Base-by-base conservation (phyloP, 768 basidiomycete genomes). In the Cystobasidium tubakii region DNA sequence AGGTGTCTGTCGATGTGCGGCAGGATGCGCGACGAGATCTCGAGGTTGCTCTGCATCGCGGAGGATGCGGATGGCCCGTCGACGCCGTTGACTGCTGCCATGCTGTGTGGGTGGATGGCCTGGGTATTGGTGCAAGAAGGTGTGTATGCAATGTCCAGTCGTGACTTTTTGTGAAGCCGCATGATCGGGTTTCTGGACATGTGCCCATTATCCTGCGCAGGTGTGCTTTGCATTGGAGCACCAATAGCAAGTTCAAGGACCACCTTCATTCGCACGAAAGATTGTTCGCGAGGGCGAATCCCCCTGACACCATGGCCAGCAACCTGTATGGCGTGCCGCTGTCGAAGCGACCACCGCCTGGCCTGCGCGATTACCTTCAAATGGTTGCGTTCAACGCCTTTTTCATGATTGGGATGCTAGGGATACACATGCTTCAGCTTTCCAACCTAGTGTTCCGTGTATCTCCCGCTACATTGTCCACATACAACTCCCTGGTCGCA, bases 1-100 rank as follows among this genome's bases (percentile, higher is more conserved):
- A 99, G 86, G 85, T 99, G 96, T 66, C 96, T 87, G 82, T 99
- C 96, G 75, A 96, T 84, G 83, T 91, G 90, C 1, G 92, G 88
- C 73, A 97, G 90, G 66, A 98, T 86, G 72, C 89, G 91, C 81
- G 89, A 88, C 19, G 92, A 90, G 78, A 97, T 87, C 83, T 96
- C 92, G 86, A 36, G 12, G 69, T 44, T 71, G 69, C 29, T 60
- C 57, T 60, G 29, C 57, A 60, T 29, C 13, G 57, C 25, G 10
- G 57, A 60, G 57, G 33, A 60, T 29, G 53, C 21, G 53, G 57
- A 60, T 27, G 57, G 33, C 46, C 46, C 46, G 46, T 50, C 46
- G 46, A n/a, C n/a, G 46, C 46, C 46, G 46, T 50, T 50, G 46
- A 50, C 46, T 50, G 46, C 46, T 50, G 46, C 46, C 46, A 50